phyloP scores from a whole-genome alignment of 805 yeast species.

The Phaffomyces thermotolerans region DNA sequence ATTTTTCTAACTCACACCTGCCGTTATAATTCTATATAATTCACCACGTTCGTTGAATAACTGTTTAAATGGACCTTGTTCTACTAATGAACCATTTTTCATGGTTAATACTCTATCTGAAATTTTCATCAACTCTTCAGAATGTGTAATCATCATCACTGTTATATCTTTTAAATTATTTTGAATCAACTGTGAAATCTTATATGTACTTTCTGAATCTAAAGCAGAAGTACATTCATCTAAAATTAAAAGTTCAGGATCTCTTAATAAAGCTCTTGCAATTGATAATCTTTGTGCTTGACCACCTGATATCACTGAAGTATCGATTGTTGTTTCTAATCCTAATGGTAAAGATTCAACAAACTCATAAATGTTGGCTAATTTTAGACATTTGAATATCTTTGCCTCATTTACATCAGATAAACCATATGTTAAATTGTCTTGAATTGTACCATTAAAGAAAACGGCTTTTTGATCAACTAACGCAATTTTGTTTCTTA shows the following conservation, averaged over 20 bases:
- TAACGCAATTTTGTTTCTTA: conserved; percentile 51
- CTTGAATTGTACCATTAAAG: conserved; percentile 65
- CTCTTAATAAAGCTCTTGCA: conserved; percentile 69
- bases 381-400: conserved; percentile 33
- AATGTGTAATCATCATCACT: conserved; percentile 68
- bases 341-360: conserved; percentile 49
- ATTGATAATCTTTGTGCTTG: conserved; percentile 82
- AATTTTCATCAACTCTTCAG: conserved; percentile 52
- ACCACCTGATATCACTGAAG: conserved; percentile 69
- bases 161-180: conserved; percentile 34
- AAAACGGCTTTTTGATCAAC: conserved; percentile 73
- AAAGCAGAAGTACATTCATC: conserved; percentile 91
- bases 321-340: conserved; percentile 51
- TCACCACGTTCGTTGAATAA: conserved; percentile 26
- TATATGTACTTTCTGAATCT: conserved; percentile 53
- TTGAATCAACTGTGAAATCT: conserved; percentile 43
- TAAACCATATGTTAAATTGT: conserved; percentile 63
- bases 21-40: conserved; percentile 23
- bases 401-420: conserved; percentile 27
- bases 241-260: conserved; percentile 52
- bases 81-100: conserved; percentile 40
- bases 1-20: conserved; percentile 10
- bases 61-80: conserved; percentile 33
- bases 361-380: conserved; percentile 48
- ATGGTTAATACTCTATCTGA: conserved; percentile 47